A percentile compares a stretch with the other conserved stretches of the same genome.
phyloP scores from a whole-genome alignment of 768 basidiomycete species.

The Fomitopsis serialis region DNA sequence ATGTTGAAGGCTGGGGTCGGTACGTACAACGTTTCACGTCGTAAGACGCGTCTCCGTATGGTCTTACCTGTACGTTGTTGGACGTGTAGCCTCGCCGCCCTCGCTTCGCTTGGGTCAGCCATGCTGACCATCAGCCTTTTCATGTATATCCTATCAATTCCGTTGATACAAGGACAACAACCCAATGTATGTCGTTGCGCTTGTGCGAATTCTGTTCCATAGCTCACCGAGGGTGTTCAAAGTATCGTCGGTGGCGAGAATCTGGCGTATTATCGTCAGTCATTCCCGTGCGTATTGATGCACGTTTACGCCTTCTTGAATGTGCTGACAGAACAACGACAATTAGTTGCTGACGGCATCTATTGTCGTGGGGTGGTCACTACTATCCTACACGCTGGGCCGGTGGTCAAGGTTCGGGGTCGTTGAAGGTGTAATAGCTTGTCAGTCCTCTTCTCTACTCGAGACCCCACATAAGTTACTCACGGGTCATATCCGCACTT shows the following conservation, averaged over 20 bases:
- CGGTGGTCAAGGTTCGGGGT: constrained; percentile 65
- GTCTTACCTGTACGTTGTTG: neutral
- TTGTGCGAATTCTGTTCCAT: neutral
- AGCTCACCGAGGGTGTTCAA: neutral
- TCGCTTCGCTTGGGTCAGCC: constrained; percentile 49
- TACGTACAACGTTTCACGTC: constrained; percentile 24
- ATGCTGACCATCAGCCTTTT: constrained; percentile 63
- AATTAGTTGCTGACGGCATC: constrained; percentile 50
- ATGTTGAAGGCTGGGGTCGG: constrained; percentile 47
- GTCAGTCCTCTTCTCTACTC: constrained; percentile 30
- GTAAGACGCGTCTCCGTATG: neutral
- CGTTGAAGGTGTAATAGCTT: constrained; percentile 55
- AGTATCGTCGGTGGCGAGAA: constrained; percentile 75
- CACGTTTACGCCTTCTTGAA: neutral
- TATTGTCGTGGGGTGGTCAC: constrained; percentile 66
- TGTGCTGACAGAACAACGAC: no score
- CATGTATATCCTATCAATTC: constrained; percentile 63
- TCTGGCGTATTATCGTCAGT: constrained; percentile 63
- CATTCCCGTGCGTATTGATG: constrained; percentile 43
- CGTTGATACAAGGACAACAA: constrained; percentile 60
- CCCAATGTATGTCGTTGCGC: constrained; percentile 51
- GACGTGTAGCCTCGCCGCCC: constrained; percentile 43
- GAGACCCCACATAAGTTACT: no score
- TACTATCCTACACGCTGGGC: constrained; percentile 57
- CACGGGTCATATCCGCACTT: neutral